phyloP scores from a whole-genome alignment of 1,139 yeast genomes.

The Debaryomycetaceae sp. region DNA sequence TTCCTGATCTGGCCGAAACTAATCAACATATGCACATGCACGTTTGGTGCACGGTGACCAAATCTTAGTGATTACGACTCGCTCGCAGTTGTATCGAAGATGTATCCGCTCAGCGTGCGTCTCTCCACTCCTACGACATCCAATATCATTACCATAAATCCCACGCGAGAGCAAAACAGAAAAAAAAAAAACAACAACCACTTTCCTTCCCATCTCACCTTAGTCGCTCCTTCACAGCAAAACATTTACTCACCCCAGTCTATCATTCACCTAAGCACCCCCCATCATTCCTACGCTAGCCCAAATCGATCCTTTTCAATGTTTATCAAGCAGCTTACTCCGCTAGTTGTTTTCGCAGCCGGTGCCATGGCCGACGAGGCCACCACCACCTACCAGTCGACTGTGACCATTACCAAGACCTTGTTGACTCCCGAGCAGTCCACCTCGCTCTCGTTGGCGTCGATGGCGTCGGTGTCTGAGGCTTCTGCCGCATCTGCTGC shows the following conservation, averaged over 20 bases:
- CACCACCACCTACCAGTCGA: slow-evolving; percentile 40
- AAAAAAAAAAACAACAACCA: too few species aligned
- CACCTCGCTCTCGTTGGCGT: slow-evolving; percentile 20
- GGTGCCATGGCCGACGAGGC: slow-evolving; percentile 25
- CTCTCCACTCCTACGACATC: too few species aligned
- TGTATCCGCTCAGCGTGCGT: too few species aligned
- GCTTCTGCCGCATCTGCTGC: slow-evolving; percentile 15
- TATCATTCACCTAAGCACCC: slow-evolving; percentile 12
- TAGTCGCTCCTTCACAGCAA: slow-evolving; percentile 8
- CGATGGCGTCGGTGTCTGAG: slow-evolving; percentile 16
- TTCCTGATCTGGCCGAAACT: too few species aligned
- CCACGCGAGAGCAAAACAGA: too few species aligned
- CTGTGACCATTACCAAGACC: slow-evolving; percentile 41
- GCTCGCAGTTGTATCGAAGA: too few species aligned
- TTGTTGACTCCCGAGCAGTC: slow-evolving; percentile 41
- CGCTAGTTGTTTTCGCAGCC: slow-evolving; percentile 22
- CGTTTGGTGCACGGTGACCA: too few species aligned
- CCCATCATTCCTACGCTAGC: too few species aligned
- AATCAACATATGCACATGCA: too few species aligned
- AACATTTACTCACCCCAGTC: slow-evolving; percentile 27
- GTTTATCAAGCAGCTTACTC: slow-evolving; percentile 25
- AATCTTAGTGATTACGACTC: too few species aligned
- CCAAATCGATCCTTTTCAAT: slow-evolving; percentile 15
- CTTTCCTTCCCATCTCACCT: slow-evolving; percentile 5
- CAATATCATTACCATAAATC: too few species aligned